Evolutionary conservation across 2,329 filamentous ascomycete species (phyloP), one percentile per base, ranked within the genome.

Genomic region (Ampelomyces quisqualis): DNA sequence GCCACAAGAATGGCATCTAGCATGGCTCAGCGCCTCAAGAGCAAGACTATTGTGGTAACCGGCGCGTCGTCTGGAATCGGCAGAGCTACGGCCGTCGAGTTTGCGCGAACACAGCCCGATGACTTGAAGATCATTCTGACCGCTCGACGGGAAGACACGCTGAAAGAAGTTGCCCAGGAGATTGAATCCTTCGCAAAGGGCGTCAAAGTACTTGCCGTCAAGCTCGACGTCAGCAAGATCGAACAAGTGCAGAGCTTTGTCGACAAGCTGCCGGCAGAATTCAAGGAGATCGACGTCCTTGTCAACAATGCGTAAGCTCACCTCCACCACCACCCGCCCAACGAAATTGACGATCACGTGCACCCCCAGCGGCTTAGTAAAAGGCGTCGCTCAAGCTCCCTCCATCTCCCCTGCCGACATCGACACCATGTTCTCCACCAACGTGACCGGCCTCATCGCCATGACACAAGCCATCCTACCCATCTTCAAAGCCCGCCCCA

Each of bases 21-120:
- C 62, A 82, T 86, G 72, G 78, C 78, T 50, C 86, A 89, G 69
- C 90, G 91, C 73, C 87, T 98, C 46, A 79, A 86, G 61, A 90
- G 90, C 79, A 97, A 97, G 75, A 97, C 90, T 4, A 77, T 97
- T 44, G 71, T 97, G 42, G 80, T 98, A 50, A 97, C 93, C 4
- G 93, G 93, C 41, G 93, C 93, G 21, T 93, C 86, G 3, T 94
- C 89, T 14, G 93, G 93, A 48, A 97, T 98, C 69, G 93, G 93
- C 17, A 81, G 79, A 40, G 81, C 79, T 57, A 85, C 80, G 13
- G 93, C 91, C n/a, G 75, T 93, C 52, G 93, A 97, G 70, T 98
- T 97, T 64, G 93, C 93, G 18, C 82, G 88, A 42, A 91, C 90
- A 2, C 80, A 86, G 15, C 89, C 89, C 6, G 78, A 83, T 40